phyloP scores from a whole-genome alignment of 176 grass and related monocot species.

The Bothriochloa decipiens region DNA sequence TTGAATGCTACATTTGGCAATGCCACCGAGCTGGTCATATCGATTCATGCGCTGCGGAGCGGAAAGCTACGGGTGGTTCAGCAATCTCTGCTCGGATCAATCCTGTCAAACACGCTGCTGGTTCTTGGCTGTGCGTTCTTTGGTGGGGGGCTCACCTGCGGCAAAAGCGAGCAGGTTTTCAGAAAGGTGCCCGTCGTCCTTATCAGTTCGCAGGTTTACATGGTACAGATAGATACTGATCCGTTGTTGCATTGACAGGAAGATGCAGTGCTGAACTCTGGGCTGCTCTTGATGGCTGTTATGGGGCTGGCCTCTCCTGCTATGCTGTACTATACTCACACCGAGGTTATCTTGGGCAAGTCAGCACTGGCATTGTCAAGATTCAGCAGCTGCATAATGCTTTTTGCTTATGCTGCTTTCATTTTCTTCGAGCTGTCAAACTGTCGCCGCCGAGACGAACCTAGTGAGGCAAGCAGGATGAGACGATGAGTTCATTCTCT shows the following conservation, averaged over 20 bases:
- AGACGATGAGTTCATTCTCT: slow-evolving; percentile 1
- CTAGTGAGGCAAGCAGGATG: slow-evolving; percentile 45
- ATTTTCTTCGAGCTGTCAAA: slow-evolving; percentile 63
- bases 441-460: slow-evolving; percentile 25
- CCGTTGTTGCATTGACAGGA: slow-evolving; percentile 45
- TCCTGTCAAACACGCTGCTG: slow-evolving; percentile 80
- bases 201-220: background rate
- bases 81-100: slow-evolving; percentile 75
- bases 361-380: slow-evolving; percentile 73
- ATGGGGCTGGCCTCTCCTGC: slow-evolving; percentile 70
- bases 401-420: slow-evolving; percentile 75
- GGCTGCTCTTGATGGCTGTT: slow-evolving; percentile 82
- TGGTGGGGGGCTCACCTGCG: slow-evolving; percentile 61
- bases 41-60: slow-evolving; percentile 61
- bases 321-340: slow-evolving; percentile 73
- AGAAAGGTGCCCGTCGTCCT: slow-evolving; percentile 55
- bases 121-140: slow-evolving; percentile 80
- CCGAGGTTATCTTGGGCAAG: slow-evolving; percentile 66
- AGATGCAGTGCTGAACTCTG: slow-evolving; percentile 69
- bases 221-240: slow-evolving; percentile 1
- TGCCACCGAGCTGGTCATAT: slow-evolving; percentile 86
- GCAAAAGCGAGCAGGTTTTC: slow-evolving; percentile 62
- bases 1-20: slow-evolving; percentile 83
- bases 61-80: slow-evolving; percentile 71
- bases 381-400: slow-evolving; percentile 86